Evolutionary conservation across 2,329 filamentous ascomycete genomes (phyloP).

Genomic region (Exophiala alcalophila): DNA sequence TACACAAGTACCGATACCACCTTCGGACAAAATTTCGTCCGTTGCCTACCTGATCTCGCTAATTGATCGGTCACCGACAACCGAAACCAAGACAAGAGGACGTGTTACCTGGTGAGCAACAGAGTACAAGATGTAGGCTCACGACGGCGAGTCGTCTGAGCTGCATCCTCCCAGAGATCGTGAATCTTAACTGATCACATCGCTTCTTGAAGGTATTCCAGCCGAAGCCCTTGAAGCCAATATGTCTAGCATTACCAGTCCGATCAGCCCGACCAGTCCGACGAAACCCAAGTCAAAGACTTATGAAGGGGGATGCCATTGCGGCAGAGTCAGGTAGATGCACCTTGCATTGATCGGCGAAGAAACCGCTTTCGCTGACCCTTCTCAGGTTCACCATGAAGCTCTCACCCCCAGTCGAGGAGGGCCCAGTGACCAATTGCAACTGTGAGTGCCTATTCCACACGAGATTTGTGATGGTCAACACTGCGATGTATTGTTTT

Average conservation of each 20-base stretch:
- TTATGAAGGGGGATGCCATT: constrained; percentile 30
- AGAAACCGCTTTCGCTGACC: constrained; percentile 4
- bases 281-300: constrained; percentile 28
- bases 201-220: neutral
- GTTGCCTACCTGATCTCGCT: constrained; percentile 4
- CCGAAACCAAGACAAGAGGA: constrained; percentile 1
- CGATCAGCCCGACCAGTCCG: constrained; percentile 25
- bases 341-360: neutral
- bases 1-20: no score
- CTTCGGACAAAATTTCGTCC: constrained; percentile 12
- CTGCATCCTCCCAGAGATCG: no score
- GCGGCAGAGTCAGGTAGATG: constrained; percentile 25
- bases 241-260: constrained; percentile 19
- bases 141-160: no score
- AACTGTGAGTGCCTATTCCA: constrained; percentile 24
- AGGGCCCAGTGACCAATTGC: constrained; percentile 28
- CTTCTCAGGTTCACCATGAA: constrained; percentile 28
- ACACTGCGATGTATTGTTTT: no score
- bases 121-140: no score
- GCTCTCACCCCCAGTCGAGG: constrained; percentile 29
- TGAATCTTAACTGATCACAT: no score
- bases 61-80: constrained; percentile 3
- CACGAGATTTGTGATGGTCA: neutral
- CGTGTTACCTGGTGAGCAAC: no score
- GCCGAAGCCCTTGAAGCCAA: constrained; percentile 2